Base-by-base conservation (phyloP, 805 yeast species). In the Jamesozyma spencerorum region DNA sequence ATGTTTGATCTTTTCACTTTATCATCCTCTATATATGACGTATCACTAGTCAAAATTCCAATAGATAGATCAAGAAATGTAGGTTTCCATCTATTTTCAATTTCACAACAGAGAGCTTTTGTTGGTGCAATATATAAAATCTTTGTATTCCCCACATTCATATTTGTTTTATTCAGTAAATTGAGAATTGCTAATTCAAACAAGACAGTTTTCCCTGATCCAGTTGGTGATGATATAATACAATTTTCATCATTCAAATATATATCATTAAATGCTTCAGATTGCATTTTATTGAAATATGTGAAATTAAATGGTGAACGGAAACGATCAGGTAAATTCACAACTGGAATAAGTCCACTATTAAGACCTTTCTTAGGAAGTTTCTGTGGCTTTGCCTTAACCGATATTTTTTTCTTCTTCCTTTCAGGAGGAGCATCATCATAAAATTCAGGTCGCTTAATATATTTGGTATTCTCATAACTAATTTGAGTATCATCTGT, bases 91-190 rank as follows among this genome's bases (percentile, higher is more conserved):
- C 69, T 71, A 3, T 56, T 59, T 19, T 58, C 63, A 38, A 71
- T 68, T 47, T 77, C 80, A 17, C 60, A 54, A 44, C 81, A 77
- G 30, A 77, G 57, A 0, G 81, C 71, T 47, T 75, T 76, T 5
- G 79, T 72, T 2, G 84, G 83, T 0, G 81, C 81, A 32, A 77
- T 64, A 46, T 77, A 77, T 2, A 75, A 48, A 4, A 64, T 60
- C 24, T 59, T 53, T 10, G 49, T 42, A 22, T 57, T 57, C 10
- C 34, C 46, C 0, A 47, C 27, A 5, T 40, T 36, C 3, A 35
- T 26, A 10, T 43, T 27, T 8, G 31, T 18, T 12, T 40, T 41
- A 17, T 55, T 58, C 18, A 66, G 49, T 6, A 63, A 53, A 31
- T 64, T 53, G 18, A 72, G 44, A 2, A 75, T 71, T 0, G 79